Evolutionary conservation across 2,329 filamentous ascomycete genomes (phyloP).

Genomic region (Pestalotiopsis sp.): DNA sequence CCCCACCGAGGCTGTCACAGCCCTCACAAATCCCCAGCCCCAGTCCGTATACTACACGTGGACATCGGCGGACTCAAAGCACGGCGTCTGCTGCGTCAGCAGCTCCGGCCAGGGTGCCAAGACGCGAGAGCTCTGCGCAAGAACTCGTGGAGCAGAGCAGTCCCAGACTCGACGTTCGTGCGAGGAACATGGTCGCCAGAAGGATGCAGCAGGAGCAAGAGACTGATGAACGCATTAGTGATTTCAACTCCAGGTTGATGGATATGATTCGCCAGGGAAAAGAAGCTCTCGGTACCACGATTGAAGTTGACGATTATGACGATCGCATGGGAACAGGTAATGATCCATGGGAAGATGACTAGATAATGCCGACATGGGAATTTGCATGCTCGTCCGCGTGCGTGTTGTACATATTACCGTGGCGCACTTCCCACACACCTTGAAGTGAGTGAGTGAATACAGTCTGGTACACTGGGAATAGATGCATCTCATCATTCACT

Average conservation of each 20-base stretch:
- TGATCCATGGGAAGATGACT: constrained; percentile 11
- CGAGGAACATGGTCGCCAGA: constrained; percentile 72
- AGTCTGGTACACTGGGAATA: no score
- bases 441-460: no score
- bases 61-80: constrained; percentile 50
- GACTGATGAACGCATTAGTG: constrained; percentile 76
- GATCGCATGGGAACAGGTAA: constrained; percentile 34
- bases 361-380: background rate
- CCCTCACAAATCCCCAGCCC: constrained; percentile 31
- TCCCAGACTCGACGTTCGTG: constrained; percentile 64
- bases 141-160: constrained; percentile 38
- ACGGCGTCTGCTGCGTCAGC: constrained; percentile 24
- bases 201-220: constrained; percentile 75
- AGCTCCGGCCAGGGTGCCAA: constrained; percentile 8
- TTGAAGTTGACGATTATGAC: constrained; percentile 61
- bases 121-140: constrained; percentile 5
- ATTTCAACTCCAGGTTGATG: constrained; percentile 77
- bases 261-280: constrained; percentile 89
- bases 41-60: constrained; percentile 23
- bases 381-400: background rate
- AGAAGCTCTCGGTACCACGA: constrained; percentile 77
- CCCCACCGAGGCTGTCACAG: constrained; percentile 23
- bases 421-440: no score
- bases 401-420: background rate
- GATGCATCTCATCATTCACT: no score